Conservation (phyloP, 768 basidiomycete genomes). For the Calocera viscosa region DNA sequence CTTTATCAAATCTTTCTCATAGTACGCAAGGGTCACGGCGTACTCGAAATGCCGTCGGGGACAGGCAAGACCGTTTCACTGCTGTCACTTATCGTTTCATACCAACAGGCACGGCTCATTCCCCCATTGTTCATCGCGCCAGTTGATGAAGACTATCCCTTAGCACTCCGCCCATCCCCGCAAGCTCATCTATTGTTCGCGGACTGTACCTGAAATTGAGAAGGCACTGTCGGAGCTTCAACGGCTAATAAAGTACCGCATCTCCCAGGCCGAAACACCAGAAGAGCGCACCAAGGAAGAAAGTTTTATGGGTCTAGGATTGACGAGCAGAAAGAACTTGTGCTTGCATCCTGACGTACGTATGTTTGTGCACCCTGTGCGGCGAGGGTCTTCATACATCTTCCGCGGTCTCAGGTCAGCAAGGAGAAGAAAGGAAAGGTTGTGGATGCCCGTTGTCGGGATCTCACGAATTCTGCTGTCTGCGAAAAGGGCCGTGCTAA, state of each 20-base stretch:
- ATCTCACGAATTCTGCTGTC: conserved; percentile 73
- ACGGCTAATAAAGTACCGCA: conserved; percentile 80
- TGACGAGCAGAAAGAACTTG: conserved; percentile 92
- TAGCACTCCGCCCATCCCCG: conserved; percentile 86
- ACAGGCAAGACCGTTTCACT: conserved; percentile 98
- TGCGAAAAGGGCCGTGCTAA: conserved; percentile 74
- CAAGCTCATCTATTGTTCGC: conserved; percentile 96
- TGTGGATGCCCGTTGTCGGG: conserved; percentile 92
- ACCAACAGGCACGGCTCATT: conserved; percentile 65
- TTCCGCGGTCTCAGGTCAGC: conserved; percentile 47
- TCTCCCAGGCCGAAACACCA: conserved; percentile 54
- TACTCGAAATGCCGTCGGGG: conserved; percentile 99
- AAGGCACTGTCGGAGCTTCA: conserved; percentile 94
- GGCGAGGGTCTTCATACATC: background rate
- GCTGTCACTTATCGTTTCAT: conserved; percentile 89
- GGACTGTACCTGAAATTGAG: conserved; percentile 98
- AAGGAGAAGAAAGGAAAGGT: conserved; percentile 98
- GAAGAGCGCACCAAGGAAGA: conserved; percentile 67
- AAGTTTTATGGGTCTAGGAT: conserved; percentile 73
- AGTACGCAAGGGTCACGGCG: conserved; percentile 74
- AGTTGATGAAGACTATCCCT: background rate
- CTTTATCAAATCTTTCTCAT: background rate
- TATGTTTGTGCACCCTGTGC: background rate
- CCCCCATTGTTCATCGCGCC: background rate
- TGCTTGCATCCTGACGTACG: conserved; percentile 87